Base-by-base conservation (phyloP, 2,329 filamentous ascomycete species). In the Penicillium sp. region DNA sequence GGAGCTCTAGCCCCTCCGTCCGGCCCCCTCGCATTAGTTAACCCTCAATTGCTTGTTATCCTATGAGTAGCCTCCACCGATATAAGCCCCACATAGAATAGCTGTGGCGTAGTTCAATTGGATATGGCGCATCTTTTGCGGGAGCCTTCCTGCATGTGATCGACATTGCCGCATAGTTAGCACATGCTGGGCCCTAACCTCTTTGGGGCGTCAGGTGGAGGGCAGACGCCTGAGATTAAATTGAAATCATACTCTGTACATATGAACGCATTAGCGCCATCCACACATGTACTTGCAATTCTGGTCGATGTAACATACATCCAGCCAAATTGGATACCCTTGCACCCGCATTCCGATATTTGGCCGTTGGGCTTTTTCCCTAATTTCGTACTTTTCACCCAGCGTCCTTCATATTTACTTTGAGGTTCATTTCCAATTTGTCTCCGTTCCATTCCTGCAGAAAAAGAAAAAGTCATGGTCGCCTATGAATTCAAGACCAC, bases 401-500 rank as follows among this genome's bases (percentile, higher is more conserved):
- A 7, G 5, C 22, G 12, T 26, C 8, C 37, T 22, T 39, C 4
- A 6, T 40, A 17, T 40, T 40, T 26, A 40, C 4, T 1, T 26
- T 17, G 13, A 4, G 9, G 4, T n/a, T n/a, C 7, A 26, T 15
- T 15, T 40, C 1, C 15, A 5, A 12, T 5, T 5, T 38, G 3
- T 17, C 9, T 12, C 15, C 13, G 12, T 26, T 26, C 8, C 5
- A 17, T 17, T 40, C 22, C 1, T 12, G 1, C 5, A 26, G 21
- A 12, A 12, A 26, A 17, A n/a, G 17, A 22, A 39, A 12, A 12
- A 12, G 37, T 15, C 19, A 48, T 43, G 32, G 32, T 15, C 24
- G 22, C 39, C 19, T 37, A 48, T 24, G 46, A 43, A 43, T 12
- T 43, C 24, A 48, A 48, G 31, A 43, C 26, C 31, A 43, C 6